Percentiles rank a stretch among this genome's conserved stretches.
phyloP scores from a whole-genome alignment of 345 rosid species.

The Dipteronia sinensis region DNA sequence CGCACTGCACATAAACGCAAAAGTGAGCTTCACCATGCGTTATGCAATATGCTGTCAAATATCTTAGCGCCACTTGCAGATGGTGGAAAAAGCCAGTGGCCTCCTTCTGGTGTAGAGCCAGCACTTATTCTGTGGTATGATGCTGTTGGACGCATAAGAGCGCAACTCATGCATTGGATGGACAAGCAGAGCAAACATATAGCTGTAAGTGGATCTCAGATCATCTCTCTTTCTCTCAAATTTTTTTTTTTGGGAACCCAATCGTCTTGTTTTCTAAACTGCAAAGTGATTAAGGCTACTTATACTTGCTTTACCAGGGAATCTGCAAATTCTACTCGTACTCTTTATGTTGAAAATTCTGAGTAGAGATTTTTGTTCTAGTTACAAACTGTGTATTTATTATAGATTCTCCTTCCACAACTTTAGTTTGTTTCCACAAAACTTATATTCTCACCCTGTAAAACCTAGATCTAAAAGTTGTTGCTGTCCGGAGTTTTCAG shows the following conservation, averaged over 20 bases:
- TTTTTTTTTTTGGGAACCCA: not conserved
- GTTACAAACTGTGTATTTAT: not conserved
- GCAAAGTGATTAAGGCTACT: constrained; percentile 7
- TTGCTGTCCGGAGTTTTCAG: not conserved
- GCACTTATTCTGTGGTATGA: constrained; percentile 95
- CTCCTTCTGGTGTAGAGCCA: constrained; percentile 90
- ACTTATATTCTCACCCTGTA: not conserved
- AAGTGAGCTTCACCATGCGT: constrained; percentile 96
- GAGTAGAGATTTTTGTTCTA: not conserved
- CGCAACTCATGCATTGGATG: constrained; percentile 89
- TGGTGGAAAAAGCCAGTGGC: constrained; percentile 96
- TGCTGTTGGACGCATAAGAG: constrained; percentile 92
- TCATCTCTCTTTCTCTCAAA: not conserved
- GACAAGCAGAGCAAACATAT: constrained; percentile 98
- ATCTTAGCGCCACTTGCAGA: constrained; percentile 96
- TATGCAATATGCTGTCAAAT: constrained; percentile 96
- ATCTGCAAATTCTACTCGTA: not conserved
- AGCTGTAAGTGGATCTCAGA: constrained; percentile 57
- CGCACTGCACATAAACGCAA: constrained; percentile 89
- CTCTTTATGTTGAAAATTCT: not conserved
- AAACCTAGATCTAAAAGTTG: not conserved
- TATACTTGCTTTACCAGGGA: not conserved
- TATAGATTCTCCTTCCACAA: not conserved
- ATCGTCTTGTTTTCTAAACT: constrained; percentile 6
- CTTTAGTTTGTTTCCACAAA: not conserved